These are phyloP conservation scores for Alternaria metachromatica DNA, from an alignment of 2,329 filamentous ascomycete species.

Conservation along the genomic window DNA sequence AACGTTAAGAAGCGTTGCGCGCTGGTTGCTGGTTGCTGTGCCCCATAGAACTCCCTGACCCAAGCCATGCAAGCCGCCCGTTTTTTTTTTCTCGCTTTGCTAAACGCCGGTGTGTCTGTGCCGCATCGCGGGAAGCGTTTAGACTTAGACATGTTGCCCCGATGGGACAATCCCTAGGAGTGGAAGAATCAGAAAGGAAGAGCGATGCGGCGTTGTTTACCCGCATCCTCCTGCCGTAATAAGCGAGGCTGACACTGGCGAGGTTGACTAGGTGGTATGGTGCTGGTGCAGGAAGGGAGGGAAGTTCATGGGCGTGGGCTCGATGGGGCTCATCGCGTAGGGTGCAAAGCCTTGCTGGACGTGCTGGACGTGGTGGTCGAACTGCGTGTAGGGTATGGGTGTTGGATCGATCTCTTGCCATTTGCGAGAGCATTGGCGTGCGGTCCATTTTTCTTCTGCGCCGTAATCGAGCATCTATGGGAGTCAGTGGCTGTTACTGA, in stretches of 20 bases:
- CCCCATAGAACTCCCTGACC: background rate
- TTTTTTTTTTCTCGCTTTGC: constrained; percentile 1
- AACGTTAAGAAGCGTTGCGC: background rate
- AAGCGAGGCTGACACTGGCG: background rate
- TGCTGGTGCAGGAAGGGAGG: constrained; percentile 38
- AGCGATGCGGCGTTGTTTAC: background rate
- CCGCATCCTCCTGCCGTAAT: background rate
- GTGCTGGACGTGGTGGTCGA: constrained; percentile 42
- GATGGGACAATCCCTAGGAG: background rate
- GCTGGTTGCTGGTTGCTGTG: constrained; percentile 3
- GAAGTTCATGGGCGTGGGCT: constrained; percentile 33
- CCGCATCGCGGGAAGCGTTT: background rate
- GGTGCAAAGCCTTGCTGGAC: constrained; percentile 40
- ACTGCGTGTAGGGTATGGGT: constrained; percentile 42
- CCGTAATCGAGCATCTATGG: constrained; percentile 60
- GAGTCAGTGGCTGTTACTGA: constrained; percentile 10
- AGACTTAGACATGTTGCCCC: background rate
- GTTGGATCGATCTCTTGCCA: constrained; percentile 56
- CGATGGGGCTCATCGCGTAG: constrained; percentile 47
- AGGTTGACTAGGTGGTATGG: constrained; percentile 12
- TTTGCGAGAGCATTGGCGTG: constrained; percentile 58
- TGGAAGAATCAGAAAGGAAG: background rate
- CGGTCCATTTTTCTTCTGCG: constrained; percentile 58
- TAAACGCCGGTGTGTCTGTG: constrained; percentile 5
- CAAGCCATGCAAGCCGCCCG: constrained; percentile 5